phyloP scores from a whole-genome alignment of 306 rosid genomes.

The Ochetophila trinervis region DNA sequence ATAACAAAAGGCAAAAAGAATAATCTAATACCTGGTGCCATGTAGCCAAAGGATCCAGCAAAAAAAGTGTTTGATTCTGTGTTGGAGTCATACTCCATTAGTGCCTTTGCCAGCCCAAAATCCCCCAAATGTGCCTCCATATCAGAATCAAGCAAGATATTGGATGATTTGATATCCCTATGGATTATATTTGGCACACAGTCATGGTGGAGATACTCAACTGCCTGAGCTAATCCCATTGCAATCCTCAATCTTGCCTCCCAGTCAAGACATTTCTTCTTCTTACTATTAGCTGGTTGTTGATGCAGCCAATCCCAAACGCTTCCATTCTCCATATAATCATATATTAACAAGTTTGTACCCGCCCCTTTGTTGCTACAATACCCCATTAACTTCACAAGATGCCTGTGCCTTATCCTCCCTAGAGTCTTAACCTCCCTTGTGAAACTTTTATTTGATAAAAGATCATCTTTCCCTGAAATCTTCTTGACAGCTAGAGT shows the following conservation, averaged over 20 bases:
- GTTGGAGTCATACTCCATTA: conserved; percentile 57
- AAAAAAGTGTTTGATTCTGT: conserved; percentile 74
- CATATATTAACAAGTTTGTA: conserved; percentile 75
- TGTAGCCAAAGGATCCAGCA: conserved; percentile 90
- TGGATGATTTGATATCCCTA: conserved; percentile 86
- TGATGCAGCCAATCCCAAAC: conserved; percentile 92
- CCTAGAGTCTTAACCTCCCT: conserved; percentile 90
- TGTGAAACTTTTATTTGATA: conserved; percentile 66
- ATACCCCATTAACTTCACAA: conserved; percentile 83
- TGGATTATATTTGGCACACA: conserved; percentile 84
- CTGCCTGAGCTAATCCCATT: conserved; percentile 77
- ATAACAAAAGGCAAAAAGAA: conserved; percentile 8
- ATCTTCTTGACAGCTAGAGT: conserved; percentile 87
- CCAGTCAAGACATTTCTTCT: conserved; percentile 68
- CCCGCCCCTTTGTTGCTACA: conserved; percentile 66
- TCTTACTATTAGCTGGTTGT: conserved; percentile 42
- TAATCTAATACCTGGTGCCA: conserved; percentile 74
- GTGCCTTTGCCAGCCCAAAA: conserved; percentile 79
- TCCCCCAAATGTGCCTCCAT: conserved; percentile 98
- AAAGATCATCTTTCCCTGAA: conserved; percentile 64
- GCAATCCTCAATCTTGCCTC: conserved; percentile 77
- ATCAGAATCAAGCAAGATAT: conserved; percentile 69
- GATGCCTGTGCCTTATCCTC: conserved; percentile 83
- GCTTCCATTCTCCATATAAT: conserved; percentile 90
- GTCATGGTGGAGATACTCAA: conserved; percentile 92